Conservation (phyloP, 805 yeast species). For the Candida maesae region DNA sequence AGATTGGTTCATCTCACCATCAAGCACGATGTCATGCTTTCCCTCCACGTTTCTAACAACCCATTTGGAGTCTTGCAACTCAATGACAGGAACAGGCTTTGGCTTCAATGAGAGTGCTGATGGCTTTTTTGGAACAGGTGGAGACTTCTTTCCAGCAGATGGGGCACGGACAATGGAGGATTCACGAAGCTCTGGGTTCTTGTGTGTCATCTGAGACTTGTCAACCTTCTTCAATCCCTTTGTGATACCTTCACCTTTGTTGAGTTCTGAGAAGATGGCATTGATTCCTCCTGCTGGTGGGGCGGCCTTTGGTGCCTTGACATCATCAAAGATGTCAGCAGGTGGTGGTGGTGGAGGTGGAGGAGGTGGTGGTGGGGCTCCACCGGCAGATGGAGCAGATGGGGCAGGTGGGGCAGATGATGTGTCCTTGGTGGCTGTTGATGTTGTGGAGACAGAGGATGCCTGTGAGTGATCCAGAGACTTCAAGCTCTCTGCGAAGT, state of each 20-base stretch:
- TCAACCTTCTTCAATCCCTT: slow-evolving; percentile 88
- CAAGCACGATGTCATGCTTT: slow-evolving; percentile 58
- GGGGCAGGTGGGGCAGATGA: slow-evolving; percentile 92
- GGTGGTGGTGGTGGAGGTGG: slow-evolving; percentile 98
- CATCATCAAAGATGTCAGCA: slow-evolving; percentile 55
- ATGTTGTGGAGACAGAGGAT: slow-evolving; percentile 32
- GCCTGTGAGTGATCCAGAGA: slow-evolving; percentile 27
- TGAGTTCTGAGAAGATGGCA: slow-evolving; percentile 91
- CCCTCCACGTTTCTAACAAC: slow-evolving; percentile 73
- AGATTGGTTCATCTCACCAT: slow-evolving; percentile 82
- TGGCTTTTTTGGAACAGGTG: slow-evolving; percentile 84
- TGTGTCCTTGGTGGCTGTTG: slow-evolving; percentile 36
- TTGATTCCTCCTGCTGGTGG: slow-evolving; percentile 51
- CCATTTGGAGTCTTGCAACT: slow-evolving; percentile 87
- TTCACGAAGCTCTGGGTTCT: slow-evolving; percentile 76
- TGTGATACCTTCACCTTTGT: slow-evolving; percentile 81
- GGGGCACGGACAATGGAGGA: slow-evolving; percentile 42
- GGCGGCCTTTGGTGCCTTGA: slow-evolving; percentile 21
- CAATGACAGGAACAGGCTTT: slow-evolving; percentile 61
- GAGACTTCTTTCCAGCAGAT: slow-evolving; percentile 37
- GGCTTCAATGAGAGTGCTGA: slow-evolving; percentile 47
- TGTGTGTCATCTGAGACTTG: slow-evolving; percentile 89
- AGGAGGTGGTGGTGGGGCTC: slow-evolving; percentile 87
- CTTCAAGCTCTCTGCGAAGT: slow-evolving; percentile 48
- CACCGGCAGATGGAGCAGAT: slow-evolving; percentile 83